Conservation (phyloP, 257 asterid species). For the Solanum habrochaites region DNA sequence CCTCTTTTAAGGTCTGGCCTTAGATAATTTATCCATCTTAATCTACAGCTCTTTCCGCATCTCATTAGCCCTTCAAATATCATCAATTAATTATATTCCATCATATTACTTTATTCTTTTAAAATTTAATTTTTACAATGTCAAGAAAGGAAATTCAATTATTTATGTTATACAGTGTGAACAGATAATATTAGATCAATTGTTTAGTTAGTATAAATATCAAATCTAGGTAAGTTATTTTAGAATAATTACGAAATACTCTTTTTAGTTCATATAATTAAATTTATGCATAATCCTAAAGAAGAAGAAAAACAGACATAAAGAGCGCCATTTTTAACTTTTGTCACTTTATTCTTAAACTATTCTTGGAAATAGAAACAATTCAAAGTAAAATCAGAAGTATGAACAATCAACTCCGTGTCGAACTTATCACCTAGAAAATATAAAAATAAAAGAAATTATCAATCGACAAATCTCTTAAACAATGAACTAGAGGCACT, state of each 20-base stretch:
- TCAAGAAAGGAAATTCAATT: not conserved
- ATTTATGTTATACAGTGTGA: not conserved
- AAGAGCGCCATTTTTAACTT: no score
- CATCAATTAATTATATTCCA: not conserved
- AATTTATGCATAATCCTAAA: not conserved
- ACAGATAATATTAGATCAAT: no score
- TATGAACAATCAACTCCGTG: not conserved
- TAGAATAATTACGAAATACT: not conserved
- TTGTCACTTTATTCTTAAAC: not conserved
- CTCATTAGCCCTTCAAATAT: slow-evolving; percentile 52
- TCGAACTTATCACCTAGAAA: not conserved
- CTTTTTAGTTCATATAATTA: not conserved
- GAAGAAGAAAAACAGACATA: not conserved
- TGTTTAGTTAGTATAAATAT: not conserved
- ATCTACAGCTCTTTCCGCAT: slow-evolving; percentile 85
- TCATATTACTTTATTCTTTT: not conserved
- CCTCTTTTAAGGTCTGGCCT: slow-evolving; percentile 90
- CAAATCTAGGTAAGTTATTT: not conserved
- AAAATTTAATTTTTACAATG: not conserved
- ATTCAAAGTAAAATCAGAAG: not conserved
- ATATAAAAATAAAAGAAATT: not conserved
- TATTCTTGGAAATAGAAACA: not conserved
- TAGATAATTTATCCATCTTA: slow-evolving; percentile 76
- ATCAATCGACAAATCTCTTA: not conserved
- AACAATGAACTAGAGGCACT: not conserved